phyloP scores from a whole-genome alignment of 768 basidiomycete species.

The Mycena albidolilacea region DNA sequence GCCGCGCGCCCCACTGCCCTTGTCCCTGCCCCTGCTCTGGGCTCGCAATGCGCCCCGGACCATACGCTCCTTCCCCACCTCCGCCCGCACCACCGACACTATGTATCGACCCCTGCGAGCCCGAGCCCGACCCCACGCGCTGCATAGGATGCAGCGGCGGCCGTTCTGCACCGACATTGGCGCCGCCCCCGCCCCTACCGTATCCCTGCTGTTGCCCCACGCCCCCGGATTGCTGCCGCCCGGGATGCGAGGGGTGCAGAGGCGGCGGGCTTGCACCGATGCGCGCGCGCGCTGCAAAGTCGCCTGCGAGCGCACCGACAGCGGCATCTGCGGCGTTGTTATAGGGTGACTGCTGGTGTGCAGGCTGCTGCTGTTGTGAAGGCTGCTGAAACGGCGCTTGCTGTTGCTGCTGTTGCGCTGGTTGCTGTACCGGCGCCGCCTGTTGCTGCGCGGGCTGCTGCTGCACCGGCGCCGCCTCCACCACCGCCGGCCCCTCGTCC shows the following conservation, averaged over 20 bases:
- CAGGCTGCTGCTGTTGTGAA: conserved; percentile 2
- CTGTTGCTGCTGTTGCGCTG: background rate
- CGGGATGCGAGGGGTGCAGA: conserved; percentile 30
- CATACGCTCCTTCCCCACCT: background rate
- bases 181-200: background rate
- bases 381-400: background rate
- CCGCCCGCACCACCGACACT: background rate
- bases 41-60: conserved; percentile 9
- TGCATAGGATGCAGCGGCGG: conserved; percentile 38
- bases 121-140: conserved; percentile 21
- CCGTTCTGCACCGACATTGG: conserved; percentile 1
- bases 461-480: conserved; percentile 1
- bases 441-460: conserved; percentile 14
- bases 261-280: conserved; percentile 23
- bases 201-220: background rate
- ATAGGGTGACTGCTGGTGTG: background rate
- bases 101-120: conserved; percentile 13
- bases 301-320: conserved; percentile 32
- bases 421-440: background rate
- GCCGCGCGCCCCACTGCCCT: background rate
- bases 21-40: conserved; percentile 24
- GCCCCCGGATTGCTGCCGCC: conserved; percentile 19
- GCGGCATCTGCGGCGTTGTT: conserved; percentile 1
- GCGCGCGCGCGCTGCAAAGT: conserved; percentile 25
- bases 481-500: conserved; percentile 47